phyloP scores from a whole-genome alignment of 306 rosid species.

The Fragaria vesca region DNA sequence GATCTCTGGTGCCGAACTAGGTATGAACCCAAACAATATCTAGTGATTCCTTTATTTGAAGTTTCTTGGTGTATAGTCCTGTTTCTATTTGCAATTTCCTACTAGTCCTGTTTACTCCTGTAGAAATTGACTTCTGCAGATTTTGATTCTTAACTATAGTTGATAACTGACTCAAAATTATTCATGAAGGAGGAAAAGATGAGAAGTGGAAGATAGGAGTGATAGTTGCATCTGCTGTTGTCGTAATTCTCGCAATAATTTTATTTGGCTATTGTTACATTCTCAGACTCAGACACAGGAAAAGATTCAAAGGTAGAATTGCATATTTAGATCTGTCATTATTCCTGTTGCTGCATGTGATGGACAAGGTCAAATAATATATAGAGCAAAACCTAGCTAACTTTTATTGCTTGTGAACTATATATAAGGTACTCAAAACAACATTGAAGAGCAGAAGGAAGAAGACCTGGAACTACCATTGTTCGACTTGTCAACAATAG shows the following conservation, averaged over 20 bases:
- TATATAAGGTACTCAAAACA: slow-evolving; percentile 3
- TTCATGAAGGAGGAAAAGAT: slow-evolving; percentile 3
- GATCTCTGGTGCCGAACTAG: slow-evolving; percentile 57
- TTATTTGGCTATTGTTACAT: slow-evolving; percentile 20
- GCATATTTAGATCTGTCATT: not conserved
- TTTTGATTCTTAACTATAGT: not conserved
- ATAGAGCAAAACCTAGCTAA: not conserved
- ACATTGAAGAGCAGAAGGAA: slow-evolving; percentile 33
- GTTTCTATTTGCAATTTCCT: not conserved
- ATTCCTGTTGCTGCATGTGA: not conserved
- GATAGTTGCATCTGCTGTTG: slow-evolving; percentile 16
- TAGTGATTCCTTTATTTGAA: not conserved
- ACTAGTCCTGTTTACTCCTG: not conserved
- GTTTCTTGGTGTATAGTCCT: not conserved
- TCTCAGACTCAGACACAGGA: slow-evolving; percentile 23
- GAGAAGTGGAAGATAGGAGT: slow-evolving; percentile 29
- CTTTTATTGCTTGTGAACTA: slow-evolving; percentile 2
- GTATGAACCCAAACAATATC: slow-evolving; percentile 21
- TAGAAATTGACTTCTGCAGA: not conserved
- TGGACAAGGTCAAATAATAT: not conserved
- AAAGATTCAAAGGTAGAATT: slow-evolving; percentile 23
- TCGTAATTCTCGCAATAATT: slow-evolving; percentile 20
- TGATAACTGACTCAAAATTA: not conserved
- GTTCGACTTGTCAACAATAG: slow-evolving; percentile 27
- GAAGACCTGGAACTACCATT: slow-evolving; percentile 49